phyloP scores from a whole-genome alignment of 2,329 filamentous ascomycete genomes.

The Blumeria hordei region DNA sequence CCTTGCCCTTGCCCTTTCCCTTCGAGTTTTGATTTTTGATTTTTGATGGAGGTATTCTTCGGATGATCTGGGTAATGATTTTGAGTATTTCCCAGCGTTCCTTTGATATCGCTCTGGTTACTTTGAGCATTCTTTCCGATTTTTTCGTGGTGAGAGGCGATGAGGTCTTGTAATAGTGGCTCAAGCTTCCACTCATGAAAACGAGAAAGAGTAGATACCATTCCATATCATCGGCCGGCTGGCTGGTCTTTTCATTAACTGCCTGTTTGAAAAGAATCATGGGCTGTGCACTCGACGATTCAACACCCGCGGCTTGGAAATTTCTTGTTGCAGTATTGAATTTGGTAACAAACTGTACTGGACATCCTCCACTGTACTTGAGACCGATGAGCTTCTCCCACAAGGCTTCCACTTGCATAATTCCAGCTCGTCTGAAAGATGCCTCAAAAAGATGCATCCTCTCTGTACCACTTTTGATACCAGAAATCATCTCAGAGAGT shows the following conservation, averaged over 20 bases:
- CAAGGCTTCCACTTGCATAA: neutral
- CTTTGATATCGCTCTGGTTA: neutral
- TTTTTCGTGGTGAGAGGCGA: neutral
- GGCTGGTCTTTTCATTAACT: neutral
- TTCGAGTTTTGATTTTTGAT: neutral
- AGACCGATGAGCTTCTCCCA: neutral
- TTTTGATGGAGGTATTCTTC: neutral
- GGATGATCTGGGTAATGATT: neutral
- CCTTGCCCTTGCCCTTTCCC: neutral
- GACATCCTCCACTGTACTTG: neutral
- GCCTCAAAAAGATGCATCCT: neutral
- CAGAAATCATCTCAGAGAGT: neutral
- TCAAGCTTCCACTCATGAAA: neutral
- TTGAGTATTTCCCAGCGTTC: neutral
- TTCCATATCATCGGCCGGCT: neutral
- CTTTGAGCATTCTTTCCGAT: neutral
- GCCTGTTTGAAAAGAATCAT: slow-evolving; percentile 1
- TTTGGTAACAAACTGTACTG: neutral
- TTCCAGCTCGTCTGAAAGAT: neutral
- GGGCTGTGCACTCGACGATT: neutral
- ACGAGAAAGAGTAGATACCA: neutral
- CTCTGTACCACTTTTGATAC: neutral
- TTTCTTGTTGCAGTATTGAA: neutral
- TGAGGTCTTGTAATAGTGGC: neutral
- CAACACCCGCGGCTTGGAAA: neutral